These are phyloP conservation scores for Syncephalastrum contaminatum DNA, from an alignment of 371 early-diverging fungal genomes.

Conservation along the genomic window DNA sequence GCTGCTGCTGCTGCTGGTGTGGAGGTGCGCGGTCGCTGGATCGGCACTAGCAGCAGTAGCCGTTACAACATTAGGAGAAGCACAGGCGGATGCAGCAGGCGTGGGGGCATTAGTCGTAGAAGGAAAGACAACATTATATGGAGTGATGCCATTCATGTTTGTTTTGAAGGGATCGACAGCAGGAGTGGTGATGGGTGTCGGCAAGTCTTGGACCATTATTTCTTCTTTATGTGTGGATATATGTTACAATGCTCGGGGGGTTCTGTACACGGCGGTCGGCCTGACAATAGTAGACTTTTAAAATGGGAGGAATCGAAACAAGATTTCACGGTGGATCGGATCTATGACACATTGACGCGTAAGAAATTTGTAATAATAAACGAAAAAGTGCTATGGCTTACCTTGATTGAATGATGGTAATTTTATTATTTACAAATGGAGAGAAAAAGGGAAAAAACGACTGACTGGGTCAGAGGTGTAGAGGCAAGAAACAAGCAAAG, in stretches of 20 bases:
- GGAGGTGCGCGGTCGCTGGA: no score
- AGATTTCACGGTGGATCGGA: neutral
- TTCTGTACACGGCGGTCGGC: no score
- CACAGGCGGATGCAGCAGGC: no score
- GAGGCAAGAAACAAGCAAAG: neutral
- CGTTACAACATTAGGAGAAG: no score
- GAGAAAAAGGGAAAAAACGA: neutral
- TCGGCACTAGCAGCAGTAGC: no score
- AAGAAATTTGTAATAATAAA: neutral
- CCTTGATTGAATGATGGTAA: neutral
- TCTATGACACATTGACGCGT: neutral
- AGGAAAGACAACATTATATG: neutral
- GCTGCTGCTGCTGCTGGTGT: no score
- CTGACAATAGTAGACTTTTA: neutral
- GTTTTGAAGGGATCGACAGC: conserved; percentile 8
- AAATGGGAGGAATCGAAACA: neutral
- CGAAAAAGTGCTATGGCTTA: neutral
- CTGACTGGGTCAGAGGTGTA: conserved; percentile 1
- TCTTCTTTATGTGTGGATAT: neutral
- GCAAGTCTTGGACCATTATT: conserved; percentile 17
- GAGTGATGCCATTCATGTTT: conserved; percentile 8
- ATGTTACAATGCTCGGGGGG: neutral
- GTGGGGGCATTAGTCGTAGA: neutral
- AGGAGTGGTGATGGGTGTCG: conserved; percentile 12
- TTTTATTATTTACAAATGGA: neutral